Evolutionary conservation across 129 eudicot species (phyloP), one percentile per base, ranked within the genome.

Genomic region (Flaveria trinervia): DNA sequence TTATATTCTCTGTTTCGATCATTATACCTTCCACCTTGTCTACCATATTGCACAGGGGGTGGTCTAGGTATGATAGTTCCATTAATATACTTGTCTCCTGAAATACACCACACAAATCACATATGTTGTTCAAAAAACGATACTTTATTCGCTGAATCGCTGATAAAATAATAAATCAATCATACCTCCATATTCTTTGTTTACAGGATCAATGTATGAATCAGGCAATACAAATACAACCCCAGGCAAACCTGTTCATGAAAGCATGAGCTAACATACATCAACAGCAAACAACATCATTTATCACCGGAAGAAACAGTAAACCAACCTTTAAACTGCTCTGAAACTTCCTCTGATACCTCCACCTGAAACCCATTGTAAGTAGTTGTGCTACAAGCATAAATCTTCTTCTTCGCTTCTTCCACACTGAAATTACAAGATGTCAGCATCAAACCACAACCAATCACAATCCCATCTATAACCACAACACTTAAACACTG

Each of bases 311-410:
- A n/a, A 61, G 36, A n/a, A 60, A 70, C 54, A 14, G 5, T 11
- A 61, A 28, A 44, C 2, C 26, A 49, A 89, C 99, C 82, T 76
- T 86, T 81, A 73, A 94, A 91, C 81, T 87, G 88, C 75, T 94
- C 88, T 14, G 99, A 89, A 72, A 82, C 84, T 73, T 94, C 98
- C 88, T 94, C 97, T 0, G 96, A 77, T 46, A 91, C 88, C 73
- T 80, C 82, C 54, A 85, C 88, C 79, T 94, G 97, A 82, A 94
- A 94, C 6, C 99, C 97, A 0, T 77, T 48, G 76, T 94, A 94
- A 56, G 96, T 89, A 20, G 99, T 91, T 10, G 99, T 94, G 80
- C 99, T 94, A 55, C 92, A 87, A 20, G 99, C 99, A 85, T 94
- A 94, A 3, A 94, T 94, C 79, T 75, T 91, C 86, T 86, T 94